Base-by-base conservation (phyloP, 2,329 filamentous ascomycete genomes). In the Calonectria naviculata region DNA sequence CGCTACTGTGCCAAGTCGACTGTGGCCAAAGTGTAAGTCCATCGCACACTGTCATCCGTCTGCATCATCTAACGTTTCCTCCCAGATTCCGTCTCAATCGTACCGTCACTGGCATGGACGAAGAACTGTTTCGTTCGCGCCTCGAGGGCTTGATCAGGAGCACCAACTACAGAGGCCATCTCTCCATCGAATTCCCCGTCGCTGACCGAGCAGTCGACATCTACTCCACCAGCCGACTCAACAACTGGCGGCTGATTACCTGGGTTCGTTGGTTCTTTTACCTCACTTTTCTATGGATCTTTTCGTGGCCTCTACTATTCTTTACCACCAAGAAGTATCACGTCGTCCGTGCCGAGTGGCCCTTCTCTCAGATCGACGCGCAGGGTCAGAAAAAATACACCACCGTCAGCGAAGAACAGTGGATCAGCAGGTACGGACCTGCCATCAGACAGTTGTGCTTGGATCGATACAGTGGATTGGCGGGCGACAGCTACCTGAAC, bases 251-350 rank as follows among this genome's bases (percentile, higher is more conserved):
- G 1, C 31, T 76, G 26, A 74, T 64, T 6, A 17, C n/a, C 4
- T 76, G 75, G 75, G 69, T 76, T n/a, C 56, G 73, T 15, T 76
- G 75, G 75, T 6, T 77, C 26, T 76, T 76, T 12, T 76, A 76
- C 5, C 68, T 76, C 1, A 77, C 69, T 0, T 76, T 76, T 7
- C 52, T 77, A 0, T 76, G 75, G 75, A 76, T 76, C 28, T 73
- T 76, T n/a, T 66, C 75, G 2, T 76, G 75, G 75, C 75, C 75
- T 13, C 5, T 74, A 1, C 65, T 76, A 0, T 76, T 76, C 29
- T 74, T 76, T 19, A 54, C 56, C 7, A 76, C 75, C 0, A 76
- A 75, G 62, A n/a, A 62, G 1, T 76, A 76, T 9, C 67, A 69
- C 17, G 73, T 76, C 13, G 73, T 76, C 5, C 41, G 58, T 1